Conservation (phyloP, 2,329 filamentous ascomycete genomes). For the Neocucurbitaria cava region DNA sequence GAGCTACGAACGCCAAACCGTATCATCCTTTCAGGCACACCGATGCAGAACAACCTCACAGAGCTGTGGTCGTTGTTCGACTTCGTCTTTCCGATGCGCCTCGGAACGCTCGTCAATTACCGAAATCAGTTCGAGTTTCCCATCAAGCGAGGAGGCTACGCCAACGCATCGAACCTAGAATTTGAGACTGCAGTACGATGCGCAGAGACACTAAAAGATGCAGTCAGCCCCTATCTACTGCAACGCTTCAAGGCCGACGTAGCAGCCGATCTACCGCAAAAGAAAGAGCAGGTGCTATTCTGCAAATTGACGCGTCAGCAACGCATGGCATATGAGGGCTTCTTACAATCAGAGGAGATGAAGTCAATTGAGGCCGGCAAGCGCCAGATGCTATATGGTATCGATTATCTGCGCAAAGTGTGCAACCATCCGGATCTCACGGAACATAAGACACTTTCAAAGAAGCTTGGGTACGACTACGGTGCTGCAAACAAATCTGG, state of each 20-base stretch:
- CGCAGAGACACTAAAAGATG: slow-evolving; percentile 90
- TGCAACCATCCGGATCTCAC: slow-evolving; percentile 95
- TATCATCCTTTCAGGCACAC: slow-evolving; percentile 92
- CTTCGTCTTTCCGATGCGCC: slow-evolving; percentile 94
- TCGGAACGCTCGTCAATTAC: slow-evolving; percentile 91
- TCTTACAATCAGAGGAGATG: slow-evolving; percentile 84
- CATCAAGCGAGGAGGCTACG: slow-evolving; percentile 91
- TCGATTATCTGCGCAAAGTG: slow-evolving; percentile 92
- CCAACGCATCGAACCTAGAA: slow-evolving; percentile 91
- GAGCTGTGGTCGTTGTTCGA: slow-evolving; percentile 98
- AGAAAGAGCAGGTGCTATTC: slow-evolving; percentile 95
- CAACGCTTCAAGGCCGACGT: slow-evolving; percentile 95
- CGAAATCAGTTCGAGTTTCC: slow-evolving; percentile 91
- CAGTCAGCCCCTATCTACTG: slow-evolving; percentile 90
- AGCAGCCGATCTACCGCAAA: slow-evolving; percentile 89
- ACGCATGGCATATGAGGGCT: slow-evolving; percentile 78
- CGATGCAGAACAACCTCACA: slow-evolving; percentile 95
- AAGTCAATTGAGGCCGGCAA: slow-evolving; percentile 77
- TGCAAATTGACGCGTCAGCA: slow-evolving; percentile 88
- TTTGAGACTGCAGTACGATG: slow-evolving; percentile 95
- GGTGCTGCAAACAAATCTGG: slow-evolving; percentile 81
- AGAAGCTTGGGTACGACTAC: slow-evolving; percentile 74
- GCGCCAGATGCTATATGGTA: slow-evolving; percentile 83
- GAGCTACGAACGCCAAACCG: slow-evolving; percentile 89
- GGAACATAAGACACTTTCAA: slow-evolving; percentile 67